Conservation (phyloP, 352 stramenopile species). For the Phytopythium litorale region DNA sequence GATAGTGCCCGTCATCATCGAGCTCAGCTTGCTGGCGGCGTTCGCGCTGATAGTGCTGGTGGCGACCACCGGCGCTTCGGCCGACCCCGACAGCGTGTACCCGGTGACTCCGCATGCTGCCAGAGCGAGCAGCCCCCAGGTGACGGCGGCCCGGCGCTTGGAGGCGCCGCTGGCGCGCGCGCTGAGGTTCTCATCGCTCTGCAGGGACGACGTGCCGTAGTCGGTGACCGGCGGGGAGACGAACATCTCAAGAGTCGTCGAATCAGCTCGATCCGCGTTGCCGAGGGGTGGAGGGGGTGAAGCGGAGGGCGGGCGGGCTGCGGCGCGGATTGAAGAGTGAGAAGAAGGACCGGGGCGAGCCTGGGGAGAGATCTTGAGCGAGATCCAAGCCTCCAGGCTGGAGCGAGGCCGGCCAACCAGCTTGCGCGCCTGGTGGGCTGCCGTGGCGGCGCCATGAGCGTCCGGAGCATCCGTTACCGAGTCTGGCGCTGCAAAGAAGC, state of each 20-base stretch:
- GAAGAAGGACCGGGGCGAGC: background rate
- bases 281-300: background rate
- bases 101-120: constrained; percentile 13
- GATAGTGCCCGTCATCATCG: background rate
- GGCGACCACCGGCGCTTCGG: background rate
- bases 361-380: background rate
- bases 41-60: background rate
- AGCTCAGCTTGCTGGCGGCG: background rate
- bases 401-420: too few relatives aligned
- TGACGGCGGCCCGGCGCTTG: constrained; percentile 14
- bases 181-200: constrained; percentile 22
- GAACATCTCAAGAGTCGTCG: constrained; percentile 1
- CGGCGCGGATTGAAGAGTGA: background rate
- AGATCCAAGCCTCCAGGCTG: background rate
- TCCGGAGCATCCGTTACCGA: background rate
- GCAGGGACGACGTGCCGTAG: constrained; percentile 43
- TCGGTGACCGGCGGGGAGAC: constrained; percentile 14
- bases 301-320: background rate
- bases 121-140: constrained; percentile 23
- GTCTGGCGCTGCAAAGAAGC: background rate
- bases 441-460: background rate
- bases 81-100: background rate
- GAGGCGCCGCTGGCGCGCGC: constrained; percentile 8
- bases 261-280: background rate
- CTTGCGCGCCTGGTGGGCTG: too few relatives aligned